phyloP scores from a whole-genome alignment of 1,139 yeast genomes.

The Pichia sp. region DNA sequence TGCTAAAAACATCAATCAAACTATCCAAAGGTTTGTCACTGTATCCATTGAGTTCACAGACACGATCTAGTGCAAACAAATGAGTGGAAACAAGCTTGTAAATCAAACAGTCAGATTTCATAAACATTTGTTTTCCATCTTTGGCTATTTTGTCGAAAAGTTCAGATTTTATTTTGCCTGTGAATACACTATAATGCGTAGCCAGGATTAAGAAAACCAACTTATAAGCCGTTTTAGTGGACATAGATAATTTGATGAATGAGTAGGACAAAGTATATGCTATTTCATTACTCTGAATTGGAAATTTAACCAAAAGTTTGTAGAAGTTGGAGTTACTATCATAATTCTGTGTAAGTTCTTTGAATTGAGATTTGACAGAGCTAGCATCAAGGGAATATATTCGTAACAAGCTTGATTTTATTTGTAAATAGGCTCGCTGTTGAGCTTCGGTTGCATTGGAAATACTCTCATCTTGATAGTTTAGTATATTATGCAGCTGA shows the following conservation, averaged over 20 bases:
- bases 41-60: not conserved
- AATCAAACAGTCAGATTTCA: conserved; percentile 12
- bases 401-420: not conserved
- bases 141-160: conserved; percentile 9
- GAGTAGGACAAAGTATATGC: not conserved
- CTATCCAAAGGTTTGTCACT: not conserved
- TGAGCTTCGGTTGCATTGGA: not conserved
- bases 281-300: not conserved
- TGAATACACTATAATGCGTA: conserved; percentile 12
- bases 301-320: not conserved
- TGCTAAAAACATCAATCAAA: not conserved
- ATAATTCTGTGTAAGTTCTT: not conserved
- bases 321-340: conserved; percentile 1
- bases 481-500: not conserved
- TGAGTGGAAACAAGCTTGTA: conserved; percentile 13
- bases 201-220: conserved; percentile 14
- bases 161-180: not conserved
- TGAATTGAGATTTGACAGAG: not conserved
- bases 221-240: conserved; percentile 16
- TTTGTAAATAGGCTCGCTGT: not conserved
- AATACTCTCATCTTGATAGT: not conserved
- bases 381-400: not conserved
- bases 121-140: conserved; percentile 18
- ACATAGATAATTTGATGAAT: conserved; percentile 12
- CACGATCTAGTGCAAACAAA: not conserved